A percentile compares a stretch with the other conserved stretches of the same genome.
Evolutionary conservation across 371 early-diverging fungal genomes (phyloP).

Genomic region (Nematocida displodere): DNA sequence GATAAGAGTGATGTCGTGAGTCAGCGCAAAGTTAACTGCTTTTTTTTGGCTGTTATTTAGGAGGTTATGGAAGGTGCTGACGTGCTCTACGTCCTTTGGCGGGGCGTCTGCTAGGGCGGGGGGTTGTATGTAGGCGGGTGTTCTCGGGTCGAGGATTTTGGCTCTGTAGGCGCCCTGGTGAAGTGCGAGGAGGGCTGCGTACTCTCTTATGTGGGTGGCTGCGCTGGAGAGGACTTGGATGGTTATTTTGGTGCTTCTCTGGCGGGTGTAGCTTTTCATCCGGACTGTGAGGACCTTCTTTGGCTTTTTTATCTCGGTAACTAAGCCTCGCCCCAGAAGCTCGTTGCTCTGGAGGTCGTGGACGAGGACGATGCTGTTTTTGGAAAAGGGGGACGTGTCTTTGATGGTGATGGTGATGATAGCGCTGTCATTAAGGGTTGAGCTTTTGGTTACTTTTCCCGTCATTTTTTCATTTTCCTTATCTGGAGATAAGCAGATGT

Average conservation of each 20-base stretch:
- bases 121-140: background rate
- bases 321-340: too few relatives aligned
- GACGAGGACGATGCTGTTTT: too few relatives aligned
- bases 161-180: background rate
- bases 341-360: too few relatives aligned
- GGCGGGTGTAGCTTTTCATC: background rate
- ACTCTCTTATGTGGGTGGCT: constrained; percentile 16
- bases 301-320: too few relatives aligned
- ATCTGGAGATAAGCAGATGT: background rate
- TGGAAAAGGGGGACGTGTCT: too few relatives aligned
- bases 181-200: constrained; percentile 13
- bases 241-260: background rate
- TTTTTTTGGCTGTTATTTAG: constrained; percentile 53
- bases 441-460: background rate
- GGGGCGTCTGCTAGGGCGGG: background rate
- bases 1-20: constrained; percentile 44
- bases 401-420: background rate
- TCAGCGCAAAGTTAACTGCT: constrained; percentile 25
- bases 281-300: too few relatives aligned
- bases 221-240: background rate
- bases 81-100: background rate
- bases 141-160: background rate
- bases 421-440: background rate
- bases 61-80: background rate
- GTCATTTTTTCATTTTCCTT: background rate